A percentile compares a stretch with the other conserved stretches of the same genome.
These are phyloP conservation scores for Cupressus sempervirens DNA, from an alignment of 75 land plant species.

Conservation along the genomic window DNA sequence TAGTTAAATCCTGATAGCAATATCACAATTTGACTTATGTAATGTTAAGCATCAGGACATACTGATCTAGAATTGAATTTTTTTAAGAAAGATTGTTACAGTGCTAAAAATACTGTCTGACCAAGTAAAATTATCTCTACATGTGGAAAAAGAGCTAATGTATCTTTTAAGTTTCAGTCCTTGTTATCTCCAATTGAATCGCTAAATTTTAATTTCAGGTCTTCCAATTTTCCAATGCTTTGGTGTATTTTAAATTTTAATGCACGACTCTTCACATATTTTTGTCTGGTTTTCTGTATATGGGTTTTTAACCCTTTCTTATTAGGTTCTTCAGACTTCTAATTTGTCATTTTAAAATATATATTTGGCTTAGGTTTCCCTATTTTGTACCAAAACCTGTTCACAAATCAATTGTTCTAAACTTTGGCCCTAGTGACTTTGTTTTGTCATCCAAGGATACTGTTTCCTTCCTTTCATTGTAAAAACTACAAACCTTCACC, in stretches of 20 bases:
- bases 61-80: too few relatives aligned
- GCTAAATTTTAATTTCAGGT: not conserved
- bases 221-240: too few relatives aligned
- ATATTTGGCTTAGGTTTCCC: not conserved
- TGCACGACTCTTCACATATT: not conserved
- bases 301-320: not conserved
- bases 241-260: too few relatives aligned
- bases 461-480: not conserved
- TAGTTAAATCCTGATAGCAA: too few relatives aligned
- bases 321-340: not conserved
- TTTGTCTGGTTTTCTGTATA: not conserved
- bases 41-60: too few relatives aligned
- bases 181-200: not conserved
- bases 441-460: not conserved
- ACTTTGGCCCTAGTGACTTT: not conserved
- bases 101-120: too few relatives aligned
- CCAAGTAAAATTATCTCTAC: too few relatives aligned
- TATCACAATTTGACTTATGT: too few relatives aligned
- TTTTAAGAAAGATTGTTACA: not conserved
- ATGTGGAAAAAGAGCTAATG: not conserved
- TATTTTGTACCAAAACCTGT: not conserved
- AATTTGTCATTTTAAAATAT: not conserved
- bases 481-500: too few relatives aligned
- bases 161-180: too few relatives aligned
- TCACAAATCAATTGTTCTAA: not conserved